Base-by-base conservation (phyloP, 1,139 yeast species). In the Debaryomyces sp. region DNA sequence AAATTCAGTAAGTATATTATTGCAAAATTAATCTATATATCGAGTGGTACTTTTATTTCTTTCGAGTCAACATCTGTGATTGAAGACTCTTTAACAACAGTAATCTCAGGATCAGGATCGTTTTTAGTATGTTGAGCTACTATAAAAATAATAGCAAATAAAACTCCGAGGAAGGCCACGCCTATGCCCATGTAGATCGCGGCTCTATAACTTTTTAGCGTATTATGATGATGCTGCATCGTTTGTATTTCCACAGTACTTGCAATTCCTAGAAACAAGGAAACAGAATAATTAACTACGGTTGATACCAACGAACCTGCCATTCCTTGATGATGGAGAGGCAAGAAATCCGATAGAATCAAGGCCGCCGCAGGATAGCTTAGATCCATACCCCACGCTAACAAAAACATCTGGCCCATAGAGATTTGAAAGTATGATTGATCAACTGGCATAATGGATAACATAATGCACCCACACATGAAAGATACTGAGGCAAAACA, bases 371-470 rank as follows among this genome's bases (percentile, higher is more conserved):
- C 80, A 2, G 85, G 85, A 57, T 81, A 81, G 32, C 84, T 78
- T 55, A 79, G 62, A 57, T 81, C 85, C 84, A 81, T 80, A 1
- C 83, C 85, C 75, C 83, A 80, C 22, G 80, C 71, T 15, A 81
- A 59, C 7, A 81, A 64, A 37, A 79, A 63, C 75, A 77, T 73
- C 45, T 71, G 78, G 4, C 81, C 82, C 52, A 81, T 63, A 2
- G 76, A 56, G 52, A 79, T 66, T 23, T 68, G 63, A 66, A 72
- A 81, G 53, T 69, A 81, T 0, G 75, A 65, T 55, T 81, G 81
- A 38, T 79, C 54, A 1, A 78, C 73, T 1, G 85, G 85, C 50
- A 77, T 75, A 0, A 72, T 65, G 5, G 80, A 62, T 12, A 81
- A 65, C 74, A 80, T 74, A 3, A 76, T 62, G 41, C 72, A 67